These are phyloP conservation scores for Lachnellula cervina DNA, from an alignment of 2,329 filamentous ascomycete species.

Conservation along the genomic window DNA sequence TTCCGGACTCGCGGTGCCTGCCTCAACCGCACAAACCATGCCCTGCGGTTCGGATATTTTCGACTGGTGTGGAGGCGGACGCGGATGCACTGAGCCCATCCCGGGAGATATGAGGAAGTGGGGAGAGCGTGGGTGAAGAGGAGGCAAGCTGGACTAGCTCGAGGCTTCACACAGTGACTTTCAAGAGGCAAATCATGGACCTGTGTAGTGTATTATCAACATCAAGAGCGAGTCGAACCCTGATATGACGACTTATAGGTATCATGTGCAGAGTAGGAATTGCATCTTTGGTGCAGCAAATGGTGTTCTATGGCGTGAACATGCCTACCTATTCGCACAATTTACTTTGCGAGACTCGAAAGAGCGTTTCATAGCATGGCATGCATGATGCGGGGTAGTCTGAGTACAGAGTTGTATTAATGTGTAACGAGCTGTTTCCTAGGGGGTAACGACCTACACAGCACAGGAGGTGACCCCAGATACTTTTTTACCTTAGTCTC, in stretches of 20 bases:
- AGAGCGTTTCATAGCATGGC: slow-evolving; percentile 1
- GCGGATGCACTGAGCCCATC: background rate
- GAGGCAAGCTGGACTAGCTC: background rate
- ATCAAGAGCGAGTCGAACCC: background rate
- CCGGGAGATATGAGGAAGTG: background rate
- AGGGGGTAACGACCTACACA: background rate
- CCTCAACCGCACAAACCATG: background rate
- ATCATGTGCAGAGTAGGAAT: background rate
- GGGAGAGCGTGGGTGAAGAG: background rate
- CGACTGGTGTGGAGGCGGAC: background rate
- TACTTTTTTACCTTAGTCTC: too few species aligned
- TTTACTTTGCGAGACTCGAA: background rate
- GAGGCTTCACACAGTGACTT: background rate
- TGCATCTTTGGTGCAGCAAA: background rate
- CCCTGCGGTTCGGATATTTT: background rate
- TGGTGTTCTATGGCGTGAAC: slow-evolving; percentile 5
- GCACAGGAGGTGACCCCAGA: background rate
- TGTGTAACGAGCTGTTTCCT: background rate
- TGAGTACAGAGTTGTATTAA: background rate
- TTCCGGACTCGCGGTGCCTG: background rate
- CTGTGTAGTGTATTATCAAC: background rate
- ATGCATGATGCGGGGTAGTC: slow-evolving; percentile 4
- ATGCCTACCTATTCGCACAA: slow-evolving; percentile 2
- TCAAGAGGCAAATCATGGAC: background rate
- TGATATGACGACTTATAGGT: background rate